phyloP scores from a whole-genome alignment of 345 rosid genomes.

The Bruguiera sexangula region DNA sequence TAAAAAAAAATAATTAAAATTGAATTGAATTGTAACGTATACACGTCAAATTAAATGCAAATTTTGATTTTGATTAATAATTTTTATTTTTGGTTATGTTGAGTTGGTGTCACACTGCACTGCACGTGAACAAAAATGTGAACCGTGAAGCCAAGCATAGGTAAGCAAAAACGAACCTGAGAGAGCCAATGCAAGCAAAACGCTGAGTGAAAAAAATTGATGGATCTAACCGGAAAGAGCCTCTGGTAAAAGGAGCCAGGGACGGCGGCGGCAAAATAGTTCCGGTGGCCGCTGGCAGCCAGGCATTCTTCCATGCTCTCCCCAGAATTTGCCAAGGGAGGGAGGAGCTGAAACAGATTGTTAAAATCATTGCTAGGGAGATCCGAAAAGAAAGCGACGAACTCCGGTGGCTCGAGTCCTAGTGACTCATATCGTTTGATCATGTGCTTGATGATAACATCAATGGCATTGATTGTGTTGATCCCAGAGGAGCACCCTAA shows the following conservation, averaged over 20 bases:
- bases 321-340: constrained; percentile 49
- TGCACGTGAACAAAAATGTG: too few species aligned
- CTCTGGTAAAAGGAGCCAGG: constrained; percentile 88
- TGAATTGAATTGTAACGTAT: too few species aligned
- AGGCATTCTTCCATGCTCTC: constrained; percentile 85
- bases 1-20: too few species aligned
- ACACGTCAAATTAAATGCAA: too few species aligned
- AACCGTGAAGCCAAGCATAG: neutral
- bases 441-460: constrained; percentile 79
- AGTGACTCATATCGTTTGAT: constrained; percentile 54
- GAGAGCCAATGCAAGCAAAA: constrained; percentile 97
- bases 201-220: constrained; percentile 83
- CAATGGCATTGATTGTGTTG: constrained; percentile 65
- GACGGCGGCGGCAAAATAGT: constrained; percentile 78
- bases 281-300: constrained; percentile 65
- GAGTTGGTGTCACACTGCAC: too few species aligned
- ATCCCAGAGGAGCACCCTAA: constrained; percentile 85
- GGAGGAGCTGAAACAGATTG: constrained; percentile 86
- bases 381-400: constrained; percentile 81
- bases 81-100: too few species aligned
- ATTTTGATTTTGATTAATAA: too few species aligned
- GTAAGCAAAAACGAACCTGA: constrained; percentile 42
- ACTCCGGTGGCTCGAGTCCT: constrained; percentile 66
- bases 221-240: constrained; percentile 74
- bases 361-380: constrained; percentile 95